Evolutionary conservation across 2,329 filamentous ascomycete genomes (phyloP).

Genomic region (Clarireedia homoeocarpa): DNA sequence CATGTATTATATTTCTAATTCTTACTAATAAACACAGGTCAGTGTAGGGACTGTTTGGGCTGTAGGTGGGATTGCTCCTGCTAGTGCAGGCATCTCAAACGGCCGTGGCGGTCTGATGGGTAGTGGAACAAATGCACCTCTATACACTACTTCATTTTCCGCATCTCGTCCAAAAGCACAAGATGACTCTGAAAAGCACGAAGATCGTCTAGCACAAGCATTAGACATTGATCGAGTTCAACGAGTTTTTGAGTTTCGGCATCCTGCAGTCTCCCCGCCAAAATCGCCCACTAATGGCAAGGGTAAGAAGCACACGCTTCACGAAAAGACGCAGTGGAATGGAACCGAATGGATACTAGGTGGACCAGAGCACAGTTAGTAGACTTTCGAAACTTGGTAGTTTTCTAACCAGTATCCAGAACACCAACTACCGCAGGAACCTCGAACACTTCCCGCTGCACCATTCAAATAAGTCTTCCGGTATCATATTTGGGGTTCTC

Average conservation of each 20-base stretch:
- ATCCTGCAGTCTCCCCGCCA: slow-evolving; percentile 21
- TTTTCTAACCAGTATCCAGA: slow-evolving; percentile 16
- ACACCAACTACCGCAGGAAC: slow-evolving; percentile 23
- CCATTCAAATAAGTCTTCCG: slow-evolving; percentile 62
- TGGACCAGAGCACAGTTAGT: slow-evolving; percentile 18
- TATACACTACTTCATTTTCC: slow-evolving; percentile 47
- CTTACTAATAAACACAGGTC: slow-evolving; percentile 34
- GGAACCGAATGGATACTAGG: slow-evolving; percentile 26
- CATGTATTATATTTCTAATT: background rate
- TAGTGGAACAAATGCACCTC: slow-evolving; percentile 64
- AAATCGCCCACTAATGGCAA: slow-evolving; percentile 22
- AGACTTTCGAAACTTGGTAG: background rate
- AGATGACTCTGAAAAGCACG: slow-evolving; percentile 61
- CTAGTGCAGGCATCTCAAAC: slow-evolving; percentile 47
- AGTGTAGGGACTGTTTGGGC: slow-evolving; percentile 70
- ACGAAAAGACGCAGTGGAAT: slow-evolving; percentile 30
- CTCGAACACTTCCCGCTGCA: slow-evolving; percentile 52
- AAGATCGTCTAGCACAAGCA: slow-evolving; percentile 68
- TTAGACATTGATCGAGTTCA: slow-evolving; percentile 67
- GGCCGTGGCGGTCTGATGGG: slow-evolving; percentile 57
- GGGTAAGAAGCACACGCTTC: slow-evolving; percentile 9
- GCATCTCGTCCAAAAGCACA: slow-evolving; percentile 36
- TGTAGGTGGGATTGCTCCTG: slow-evolving; percentile 61
- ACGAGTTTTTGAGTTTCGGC: slow-evolving; percentile 53
- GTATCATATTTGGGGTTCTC: background rate